Evolutionary conservation across 2,329 filamentous ascomycete species (phyloP).

Genomic region (Microthyrium microscopicum): DNA sequence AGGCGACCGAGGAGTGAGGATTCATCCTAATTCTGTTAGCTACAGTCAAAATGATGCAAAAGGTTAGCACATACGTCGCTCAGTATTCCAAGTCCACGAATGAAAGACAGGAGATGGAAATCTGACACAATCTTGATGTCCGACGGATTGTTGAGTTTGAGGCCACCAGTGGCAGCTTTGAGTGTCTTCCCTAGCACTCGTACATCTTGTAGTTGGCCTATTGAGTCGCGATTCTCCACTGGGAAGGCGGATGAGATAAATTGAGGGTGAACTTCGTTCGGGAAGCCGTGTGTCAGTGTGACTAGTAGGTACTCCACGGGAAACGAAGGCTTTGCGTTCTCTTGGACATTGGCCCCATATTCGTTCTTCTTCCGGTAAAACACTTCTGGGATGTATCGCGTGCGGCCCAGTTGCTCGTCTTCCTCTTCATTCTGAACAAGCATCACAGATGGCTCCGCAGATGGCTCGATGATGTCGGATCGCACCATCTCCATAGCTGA

Average conservation of each 20-base stretch:
- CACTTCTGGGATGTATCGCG: constrained; percentile 89
- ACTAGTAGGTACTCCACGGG: constrained; percentile 93
- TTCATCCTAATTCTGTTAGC: constrained; percentile 51
- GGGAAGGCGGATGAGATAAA: constrained; percentile 63
- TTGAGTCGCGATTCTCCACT: constrained; percentile 75
- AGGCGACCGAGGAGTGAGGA: constrained; percentile 71
- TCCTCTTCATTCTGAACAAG: constrained; percentile 86
- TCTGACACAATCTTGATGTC: constrained; percentile 62
- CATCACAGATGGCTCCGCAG: constrained; percentile 84
- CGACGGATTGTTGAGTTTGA: constrained; percentile 40
- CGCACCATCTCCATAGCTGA: constrained; percentile 93
- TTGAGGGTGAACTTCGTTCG: constrained; percentile 56
- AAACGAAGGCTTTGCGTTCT: constrained; percentile 92
- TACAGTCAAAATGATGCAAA: constrained; percentile 4
- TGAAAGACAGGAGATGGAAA: constrained; percentile 84
- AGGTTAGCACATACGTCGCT: constrained; percentile 47
- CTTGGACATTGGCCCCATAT: constrained; percentile 88
- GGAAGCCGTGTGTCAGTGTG: constrained; percentile 92
- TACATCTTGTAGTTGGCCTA: constrained; percentile 75
- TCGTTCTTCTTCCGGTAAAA: constrained; percentile 95
- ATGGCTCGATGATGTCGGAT: constrained; percentile 88
- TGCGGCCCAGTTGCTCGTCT: constrained; percentile 50
- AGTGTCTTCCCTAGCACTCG: constrained; percentile 50
- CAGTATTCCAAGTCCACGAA: constrained; percentile 64
- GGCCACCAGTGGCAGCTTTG: constrained; percentile 36